Percentiles rank a stretch among this genome's conserved stretches.
Evolutionary conservation across 1,284 basidiomycete species (phyloP).

Genomic region (Heterobasidion annosum): DNA sequence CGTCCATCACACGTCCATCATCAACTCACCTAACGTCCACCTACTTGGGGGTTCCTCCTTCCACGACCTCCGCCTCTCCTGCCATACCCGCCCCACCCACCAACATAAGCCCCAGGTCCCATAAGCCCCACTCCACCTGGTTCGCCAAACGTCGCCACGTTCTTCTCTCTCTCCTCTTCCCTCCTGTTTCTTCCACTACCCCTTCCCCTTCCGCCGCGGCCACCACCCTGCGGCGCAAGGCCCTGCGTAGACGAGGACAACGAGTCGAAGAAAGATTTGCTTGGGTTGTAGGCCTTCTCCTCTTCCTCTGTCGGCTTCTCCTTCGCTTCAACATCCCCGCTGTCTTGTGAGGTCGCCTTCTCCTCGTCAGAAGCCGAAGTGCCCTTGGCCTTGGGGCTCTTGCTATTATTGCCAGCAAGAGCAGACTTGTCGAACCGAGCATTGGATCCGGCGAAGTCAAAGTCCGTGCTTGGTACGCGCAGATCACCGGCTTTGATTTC

Average conservation of each 20-base stretch:
- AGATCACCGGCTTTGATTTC: constrained; percentile 30
- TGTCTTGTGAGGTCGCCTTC: constrained; percentile 18
- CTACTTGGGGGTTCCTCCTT: not conserved
- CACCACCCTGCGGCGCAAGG: constrained; percentile 18
- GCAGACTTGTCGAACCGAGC: constrained; percentile 70
- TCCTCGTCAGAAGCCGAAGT: constrained; percentile 9
- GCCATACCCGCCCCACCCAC: constrained; percentile 44
- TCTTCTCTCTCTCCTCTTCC: constrained; percentile 72
- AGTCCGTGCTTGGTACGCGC: constrained; percentile 57
- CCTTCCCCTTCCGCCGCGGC: constrained; percentile 52
- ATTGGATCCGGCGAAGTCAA: constrained; percentile 68
- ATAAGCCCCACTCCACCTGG: constrained; percentile 66
- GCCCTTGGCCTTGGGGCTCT: constrained; percentile 10
- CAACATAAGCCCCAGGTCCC: constrained; percentile 53
- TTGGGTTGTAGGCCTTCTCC: constrained; percentile 56
- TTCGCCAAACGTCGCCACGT: constrained; percentile 77
- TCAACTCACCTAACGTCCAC: not conserved
- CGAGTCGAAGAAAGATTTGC: constrained; percentile 72
- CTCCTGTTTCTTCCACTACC: constrained; percentile 58
- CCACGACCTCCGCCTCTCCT: constrained; percentile 26
- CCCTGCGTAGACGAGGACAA: constrained; percentile 48
- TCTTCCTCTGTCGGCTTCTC: constrained; percentile 10
- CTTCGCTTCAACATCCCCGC: constrained; percentile 14
- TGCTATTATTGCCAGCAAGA: constrained; percentile 20
- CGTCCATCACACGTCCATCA: too few species aligned